Evolutionary conservation across 2,329 filamentous ascomycete species (phyloP), one percentile per base, ranked within the genome.

Genomic region (Aschersonia sp.): DNA sequence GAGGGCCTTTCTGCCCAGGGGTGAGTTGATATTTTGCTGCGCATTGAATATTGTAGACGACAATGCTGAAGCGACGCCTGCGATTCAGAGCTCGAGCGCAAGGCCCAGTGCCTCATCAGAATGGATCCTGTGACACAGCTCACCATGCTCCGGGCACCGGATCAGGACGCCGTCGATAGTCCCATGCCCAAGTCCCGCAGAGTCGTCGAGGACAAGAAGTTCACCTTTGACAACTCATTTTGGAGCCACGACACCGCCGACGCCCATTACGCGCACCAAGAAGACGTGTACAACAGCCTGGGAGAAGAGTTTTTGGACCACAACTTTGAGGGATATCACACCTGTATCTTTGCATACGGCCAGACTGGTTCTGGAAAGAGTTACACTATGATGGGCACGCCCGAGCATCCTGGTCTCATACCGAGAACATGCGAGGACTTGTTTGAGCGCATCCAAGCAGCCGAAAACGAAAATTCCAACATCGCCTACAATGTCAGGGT

Each of bases 241-340:
- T 98, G 92, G 89, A 97, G 91, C 51, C 89, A 96, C 66, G 71
- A 91, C 62, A 75, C 75, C 48, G 65, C 72, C 30, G 89, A 95
- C 60, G 71, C 79, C 32, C 87, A 96, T 67, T 98, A 96, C 62
- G 89, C 92, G 3, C 77, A 84, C 51, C 92, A 98, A 63, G 86
- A 89, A 58, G 86, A 96, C 58, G 84, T 98, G 48, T 97, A 98
- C 72, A 87, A 92, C 59, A 85, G 84, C 50, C 76, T 98, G 30
- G 92, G 92, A 48, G 89, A 96, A 64, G 92, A 97, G 61, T 97
- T 98, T 56, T 76, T 98, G 52, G 92, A 98, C 65, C 92, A 98
- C 74, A 98, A 98, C 69, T 98, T 98, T 59, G 89, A 96, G 62
- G 92, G 92, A 53, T 98, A 98, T 69, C 91, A 98, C 67, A 98